Conservation (phyloP, 2,329 filamentous ascomycete species). For the Nemania diffusa region DNA sequence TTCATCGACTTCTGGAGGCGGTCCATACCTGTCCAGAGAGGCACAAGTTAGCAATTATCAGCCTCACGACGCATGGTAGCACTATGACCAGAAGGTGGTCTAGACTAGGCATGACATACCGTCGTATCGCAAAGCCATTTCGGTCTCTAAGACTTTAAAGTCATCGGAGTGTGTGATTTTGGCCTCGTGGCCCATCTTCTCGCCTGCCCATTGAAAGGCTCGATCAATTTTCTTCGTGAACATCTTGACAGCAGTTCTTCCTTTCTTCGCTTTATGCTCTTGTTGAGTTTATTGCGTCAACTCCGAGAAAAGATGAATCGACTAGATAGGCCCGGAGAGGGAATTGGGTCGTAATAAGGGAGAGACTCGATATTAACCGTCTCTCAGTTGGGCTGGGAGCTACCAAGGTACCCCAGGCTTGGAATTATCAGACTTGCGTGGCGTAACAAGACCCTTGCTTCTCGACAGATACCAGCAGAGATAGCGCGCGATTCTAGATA, state of each 20-base stretch:
- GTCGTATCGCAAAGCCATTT: constrained; percentile 90
- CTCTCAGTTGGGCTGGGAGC: not conserved
- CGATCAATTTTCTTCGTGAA: constrained; percentile 89
- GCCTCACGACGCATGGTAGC: not conserved
- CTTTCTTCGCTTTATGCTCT: constrained; percentile 49
- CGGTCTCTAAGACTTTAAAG: constrained; percentile 87
- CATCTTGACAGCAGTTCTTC: constrained; percentile 48
- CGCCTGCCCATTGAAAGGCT: constrained; percentile 97
- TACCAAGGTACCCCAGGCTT: constrained; percentile 15
- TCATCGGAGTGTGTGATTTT: constrained; percentile 89
- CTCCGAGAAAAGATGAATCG: not conserved
- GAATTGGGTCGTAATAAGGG: constrained; percentile 2
- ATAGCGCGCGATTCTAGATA: constrained; percentile 12
- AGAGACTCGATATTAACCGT: constrained; percentile 24
- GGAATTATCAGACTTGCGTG: constrained; percentile 8
- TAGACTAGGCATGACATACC: constrained; percentile 69
- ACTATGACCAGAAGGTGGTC: not conserved
- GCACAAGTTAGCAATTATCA: constrained; percentile 16
- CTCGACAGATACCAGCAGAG: not conserved
- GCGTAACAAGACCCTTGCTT: constrained; percentile 24
- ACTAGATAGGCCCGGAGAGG: not conserved
- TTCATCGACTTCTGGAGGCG: constrained; percentile 87
- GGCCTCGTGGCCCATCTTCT: constrained; percentile 92
- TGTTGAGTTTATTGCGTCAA: constrained; percentile 24
- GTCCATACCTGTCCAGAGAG: constrained; percentile 78